Evolutionary conservation across 768 basidiomycete genomes (phyloP), one percentile per base, ranked within the genome.

Genomic region (Tylopilus intermedius): DNA sequence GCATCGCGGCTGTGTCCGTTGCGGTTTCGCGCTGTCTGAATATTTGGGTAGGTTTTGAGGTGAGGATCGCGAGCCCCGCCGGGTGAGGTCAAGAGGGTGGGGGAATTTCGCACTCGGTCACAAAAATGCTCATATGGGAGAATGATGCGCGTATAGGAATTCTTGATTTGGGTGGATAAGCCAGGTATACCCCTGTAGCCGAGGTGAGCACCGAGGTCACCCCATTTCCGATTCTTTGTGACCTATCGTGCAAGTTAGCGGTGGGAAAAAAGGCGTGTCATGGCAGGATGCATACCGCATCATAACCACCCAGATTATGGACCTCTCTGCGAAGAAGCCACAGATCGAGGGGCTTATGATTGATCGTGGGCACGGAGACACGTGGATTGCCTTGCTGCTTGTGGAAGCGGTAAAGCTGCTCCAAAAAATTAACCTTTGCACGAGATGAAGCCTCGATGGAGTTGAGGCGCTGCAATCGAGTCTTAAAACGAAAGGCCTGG

Each of bases 361-460:
- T 93, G 67, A 99, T 91, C 30, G 88, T 88, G 53, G 96, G 96
- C 32, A 97, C 87, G n/a, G 84, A 84, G 24, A 97, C 86, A 58
- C 89, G 84, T 55, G 84, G 77, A 67, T 93, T 92, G 45, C 92
- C 92, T 72, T 94, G 93, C 69, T 97, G 94, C 62, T 90, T 87
- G 72, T 98, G 96, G 70, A 88, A 99, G 61, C 91, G 88, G 71
- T 94, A 94, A 45, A 99, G 80, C 71, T 96, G 93, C 69, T 98
- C 95, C 59, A 97, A 73, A 72, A 96, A 98, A 75, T 96, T 98
- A 69, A 98, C 74, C 72, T 94, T 96, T 47, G 96, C 95, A 61
- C 96, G 78, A 55, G 94, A 94, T 33, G 94, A 90, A 14, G 96
- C 96, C 73, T 98, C 95, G 59, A 99, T 92, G 57, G 91, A 94